These are phyloP conservation scores for Sclerotinia spermophila DNA, from an alignment of 2,329 filamentous ascomycete genomes.

Conservation along the genomic window DNA sequence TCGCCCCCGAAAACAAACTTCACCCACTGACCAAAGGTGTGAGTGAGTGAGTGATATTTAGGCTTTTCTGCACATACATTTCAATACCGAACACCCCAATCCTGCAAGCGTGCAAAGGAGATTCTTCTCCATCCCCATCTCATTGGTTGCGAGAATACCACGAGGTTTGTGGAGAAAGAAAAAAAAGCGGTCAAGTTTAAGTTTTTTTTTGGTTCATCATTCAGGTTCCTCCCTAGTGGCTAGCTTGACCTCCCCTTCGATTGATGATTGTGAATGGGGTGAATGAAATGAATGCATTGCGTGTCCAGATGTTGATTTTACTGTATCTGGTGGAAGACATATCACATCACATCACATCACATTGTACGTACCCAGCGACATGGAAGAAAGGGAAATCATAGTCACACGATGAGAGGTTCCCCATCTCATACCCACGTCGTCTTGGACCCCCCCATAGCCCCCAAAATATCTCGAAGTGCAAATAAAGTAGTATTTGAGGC, in stretches of 20 bases:
- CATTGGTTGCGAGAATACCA: neutral
- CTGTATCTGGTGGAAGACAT: neutral
- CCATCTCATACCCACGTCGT: neutral
- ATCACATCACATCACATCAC: slow-evolving; percentile 1
- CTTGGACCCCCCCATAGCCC: neutral
- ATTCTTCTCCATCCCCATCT: neutral
- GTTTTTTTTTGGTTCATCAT: neutral
- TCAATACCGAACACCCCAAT: neutral
- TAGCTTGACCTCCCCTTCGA: too few species aligned
- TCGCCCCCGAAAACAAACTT: neutral
- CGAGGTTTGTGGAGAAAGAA: neutral
- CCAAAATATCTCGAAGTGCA: neutral
- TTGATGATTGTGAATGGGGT: neutral
- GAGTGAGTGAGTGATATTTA: neutral
- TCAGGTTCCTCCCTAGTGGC: neutral
- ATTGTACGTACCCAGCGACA: neutral
- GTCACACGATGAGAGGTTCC: neutral
- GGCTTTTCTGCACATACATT: neutral
- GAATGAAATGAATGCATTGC: slow-evolving; percentile 7
- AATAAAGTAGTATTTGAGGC: slow-evolving; percentile 1
- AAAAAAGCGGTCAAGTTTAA: neutral
- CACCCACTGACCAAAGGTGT: neutral
- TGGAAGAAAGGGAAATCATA: neutral
- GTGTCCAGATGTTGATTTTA: neutral
- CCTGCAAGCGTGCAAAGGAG: neutral